phyloP scores from a whole-genome alignment of 2,329 filamentous ascomycete species.

The Talaromyces piceae region DNA sequence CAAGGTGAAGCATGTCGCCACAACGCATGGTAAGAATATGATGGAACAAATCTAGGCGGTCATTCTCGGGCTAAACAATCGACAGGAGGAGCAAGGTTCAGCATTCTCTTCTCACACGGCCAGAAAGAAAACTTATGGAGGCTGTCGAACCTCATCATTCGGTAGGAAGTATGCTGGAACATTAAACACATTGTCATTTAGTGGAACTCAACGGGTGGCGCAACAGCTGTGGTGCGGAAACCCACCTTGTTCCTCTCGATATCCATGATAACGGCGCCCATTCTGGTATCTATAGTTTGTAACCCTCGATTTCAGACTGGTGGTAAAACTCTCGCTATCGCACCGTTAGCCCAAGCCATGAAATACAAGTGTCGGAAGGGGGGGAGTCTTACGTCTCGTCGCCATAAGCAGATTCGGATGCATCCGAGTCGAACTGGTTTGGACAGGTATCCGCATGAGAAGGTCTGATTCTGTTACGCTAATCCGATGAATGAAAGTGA shows the following conservation, averaged over 20 bases:
- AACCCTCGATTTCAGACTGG: conserved; percentile 21
- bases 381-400: conserved; percentile 3
- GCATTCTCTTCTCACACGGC: not conserved
- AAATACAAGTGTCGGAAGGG: not conserved
- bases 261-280: conserved; percentile 16
- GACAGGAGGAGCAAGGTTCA: conserved; percentile 11
- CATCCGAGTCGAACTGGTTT: conserved; percentile 4
- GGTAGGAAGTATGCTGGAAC: conserved; percentile 5
- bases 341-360: not conserved
- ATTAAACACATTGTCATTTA: not conserved
- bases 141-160: conserved; percentile 4
- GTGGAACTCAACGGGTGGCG: not conserved
- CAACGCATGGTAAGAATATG: conserved; percentile 43
- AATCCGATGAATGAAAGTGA: not conserved
- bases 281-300: conserved; percentile 15
- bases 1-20: conserved; percentile 38
- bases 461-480: not conserved
- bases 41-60: conserved; percentile 17
- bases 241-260: conserved; percentile 25
- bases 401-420: conserved; percentile 8
- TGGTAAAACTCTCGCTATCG: conserved; percentile 21
- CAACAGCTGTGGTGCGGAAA: conserved; percentile 11
- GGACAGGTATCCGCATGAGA: not conserved
- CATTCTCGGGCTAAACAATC: conserved; percentile 13
- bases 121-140: not conserved